Conservation (phyloP, 192 early-diverging fungal species). For the Piromyces finnis region DNA sequence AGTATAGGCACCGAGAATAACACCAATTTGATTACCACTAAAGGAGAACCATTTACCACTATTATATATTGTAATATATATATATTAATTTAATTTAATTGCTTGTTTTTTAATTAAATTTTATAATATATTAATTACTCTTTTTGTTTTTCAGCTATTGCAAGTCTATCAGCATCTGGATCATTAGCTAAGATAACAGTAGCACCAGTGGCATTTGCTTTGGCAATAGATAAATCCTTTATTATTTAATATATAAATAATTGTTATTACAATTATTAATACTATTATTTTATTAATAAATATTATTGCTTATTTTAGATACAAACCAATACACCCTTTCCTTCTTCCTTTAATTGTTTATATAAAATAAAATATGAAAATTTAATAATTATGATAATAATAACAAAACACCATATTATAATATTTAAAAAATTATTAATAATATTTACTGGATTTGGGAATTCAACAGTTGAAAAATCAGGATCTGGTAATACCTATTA, state of each 20-base stretch:
- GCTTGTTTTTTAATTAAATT: too few species aligned
- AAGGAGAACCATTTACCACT: conserved; percentile 59
- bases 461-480: conserved; percentile 74
- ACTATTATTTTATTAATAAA: background rate
- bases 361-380: background rate
- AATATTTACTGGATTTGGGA: conserved; percentile 44
- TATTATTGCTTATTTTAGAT: conserved; percentile 3
- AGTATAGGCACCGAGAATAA: background rate
- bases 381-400: background rate
- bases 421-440: too few species aligned
- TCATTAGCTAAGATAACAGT: conserved; percentile 77
- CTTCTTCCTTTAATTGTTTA: conserved; percentile 69
- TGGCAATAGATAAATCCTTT: conserved; percentile 41
- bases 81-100: background rate
- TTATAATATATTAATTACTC: conserved; percentile 15
- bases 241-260: too few species aligned
- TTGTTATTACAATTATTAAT: background rate
- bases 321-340: conserved; percentile 54
- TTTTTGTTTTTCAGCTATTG: conserved; percentile 53
- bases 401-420: too few species aligned
- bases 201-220: conserved; percentile 32
- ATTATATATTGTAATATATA: background rate
- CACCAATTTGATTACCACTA: conserved; percentile 80
- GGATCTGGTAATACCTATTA: conserved; percentile 47
- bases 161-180: conserved; percentile 84